Conservation (phyloP, 2,329 filamentous ascomycete genomes). For the Elsinoe ampelina region DNA sequence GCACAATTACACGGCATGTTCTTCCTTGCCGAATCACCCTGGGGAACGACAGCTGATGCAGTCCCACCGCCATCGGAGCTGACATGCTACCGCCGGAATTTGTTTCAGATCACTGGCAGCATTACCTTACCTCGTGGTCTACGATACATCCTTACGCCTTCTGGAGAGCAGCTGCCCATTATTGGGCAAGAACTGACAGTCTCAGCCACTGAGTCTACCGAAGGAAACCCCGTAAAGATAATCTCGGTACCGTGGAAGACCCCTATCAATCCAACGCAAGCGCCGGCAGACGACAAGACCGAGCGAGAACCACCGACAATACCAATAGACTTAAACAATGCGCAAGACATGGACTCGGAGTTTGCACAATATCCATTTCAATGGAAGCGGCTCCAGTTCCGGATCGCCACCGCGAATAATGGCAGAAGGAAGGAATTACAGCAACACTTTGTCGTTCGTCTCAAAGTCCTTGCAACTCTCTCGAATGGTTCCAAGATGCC, state of each 20-base stretch:
- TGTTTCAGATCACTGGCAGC: conserved; percentile 91
- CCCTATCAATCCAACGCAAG: conserved; percentile 58
- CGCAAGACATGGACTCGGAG: conserved; percentile 67
- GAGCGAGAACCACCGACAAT: conserved; percentile 84
- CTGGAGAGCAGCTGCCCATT: conserved; percentile 75
- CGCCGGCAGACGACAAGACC: conserved; percentile 54
- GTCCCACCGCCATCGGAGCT: conserved; percentile 63
- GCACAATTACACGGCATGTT: conserved; percentile 84
- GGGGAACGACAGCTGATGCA: conserved; percentile 48
- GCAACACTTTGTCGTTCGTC: conserved; percentile 84
- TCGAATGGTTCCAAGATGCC: conserved; percentile 74
- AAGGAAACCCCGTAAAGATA: conserved; percentile 82
- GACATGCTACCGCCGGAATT: conserved; percentile 89
- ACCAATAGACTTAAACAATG: conserved; percentile 56
- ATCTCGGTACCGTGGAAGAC: conserved; percentile 99
- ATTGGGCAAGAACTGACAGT: conserved; percentile 76
- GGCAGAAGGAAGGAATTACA: conserved; percentile 89
- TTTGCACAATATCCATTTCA: conserved; percentile 86
- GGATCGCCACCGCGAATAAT: conserved; percentile 94
- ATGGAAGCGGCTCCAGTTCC: conserved; percentile 87
- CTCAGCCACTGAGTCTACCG: conserved; percentile 88
- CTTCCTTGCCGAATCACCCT: conserved; percentile 72
- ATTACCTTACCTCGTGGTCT: conserved; percentile 71
- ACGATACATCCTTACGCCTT: conserved; percentile 71
- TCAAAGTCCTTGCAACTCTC: conserved; percentile 77